These are phyloP conservation scores for Trichoderma atroviride DNA, from an alignment of 2,329 filamentous ascomycete species.

Conservation along the genomic window DNA sequence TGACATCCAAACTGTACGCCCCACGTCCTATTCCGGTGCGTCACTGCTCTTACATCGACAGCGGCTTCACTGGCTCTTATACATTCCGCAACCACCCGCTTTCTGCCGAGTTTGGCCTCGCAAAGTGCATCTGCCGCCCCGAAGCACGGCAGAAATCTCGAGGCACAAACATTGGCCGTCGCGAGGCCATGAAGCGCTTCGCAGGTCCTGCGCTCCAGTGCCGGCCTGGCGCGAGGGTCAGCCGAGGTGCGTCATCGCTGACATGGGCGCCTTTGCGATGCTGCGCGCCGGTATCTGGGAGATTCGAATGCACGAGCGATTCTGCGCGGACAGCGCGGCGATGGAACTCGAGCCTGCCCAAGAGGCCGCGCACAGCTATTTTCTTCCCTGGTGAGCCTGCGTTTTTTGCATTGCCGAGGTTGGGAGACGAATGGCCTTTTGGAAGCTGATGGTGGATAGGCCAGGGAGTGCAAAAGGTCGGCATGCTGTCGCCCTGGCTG, in stretches of 20 bases:
- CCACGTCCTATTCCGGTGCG: slow-evolving; percentile 16
- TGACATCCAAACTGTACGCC: not conserved
- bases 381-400: slow-evolving; percentile 58
- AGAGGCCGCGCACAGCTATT: slow-evolving; percentile 56
- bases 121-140: slow-evolving; percentile 26
- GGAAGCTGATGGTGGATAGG: slow-evolving; percentile 52
- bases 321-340: slow-evolving; percentile 30
- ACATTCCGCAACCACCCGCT: not conserved
- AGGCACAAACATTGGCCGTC: slow-evolving; percentile 29
- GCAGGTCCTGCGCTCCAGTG: slow-evolving; percentile 37
- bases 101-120: not conserved
- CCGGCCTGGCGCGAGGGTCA: slow-evolving; percentile 32
- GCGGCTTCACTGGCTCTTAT: not conserved
- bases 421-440: not conserved
- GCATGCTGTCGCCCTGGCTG: slow-evolving; percentile 85
- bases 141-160: slow-evolving; percentile 8
- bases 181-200: slow-evolving; percentile 40
- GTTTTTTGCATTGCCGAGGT: slow-evolving; percentile 25
- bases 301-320: not conserved
- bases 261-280: slow-evolving; percentile 22
- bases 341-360: slow-evolving; percentile 39
- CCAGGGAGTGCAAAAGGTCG: slow-evolving; percentile 86
- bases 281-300: slow-evolving; percentile 10
- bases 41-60: slow-evolving; percentile 16
- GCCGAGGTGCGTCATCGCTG: slow-evolving; percentile 18